Evolutionary conservation across 495 filamentous ascomycete species (phyloP), one percentile per base, ranked within the genome.

Genomic region (Penicillium daleae): DNA sequence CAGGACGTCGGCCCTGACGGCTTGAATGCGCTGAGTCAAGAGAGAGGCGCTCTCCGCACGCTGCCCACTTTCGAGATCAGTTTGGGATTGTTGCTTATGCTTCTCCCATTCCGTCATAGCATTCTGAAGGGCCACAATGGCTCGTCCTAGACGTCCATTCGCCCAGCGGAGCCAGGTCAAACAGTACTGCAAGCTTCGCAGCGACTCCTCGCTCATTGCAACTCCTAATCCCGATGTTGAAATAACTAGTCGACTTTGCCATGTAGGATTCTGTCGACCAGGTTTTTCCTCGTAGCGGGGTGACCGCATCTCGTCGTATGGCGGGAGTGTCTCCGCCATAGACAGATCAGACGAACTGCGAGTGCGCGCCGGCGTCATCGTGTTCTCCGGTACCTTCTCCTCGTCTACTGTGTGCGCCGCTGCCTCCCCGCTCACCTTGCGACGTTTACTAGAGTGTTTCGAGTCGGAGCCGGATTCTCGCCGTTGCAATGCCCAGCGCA

Each of bases 121-220:
- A 35, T 76, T 75, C 63, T 89, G 87, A 24, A 98, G 76, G 13
- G 89, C 86, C 0, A 83, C 74, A 53, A 95, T 87, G 0, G 90
- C 78, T 54, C 86, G 84, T 22, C 85, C 84, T 40, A 98, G 79
- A 70, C 90, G 89, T 13, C 83, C 85, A 64, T 93, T 96, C 3
- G 90, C 89, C 82, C 86, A 85, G 46, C 85, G 82, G n/a, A 97
- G 79, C 81, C 89, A 88, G 21, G 82, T 80, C 17, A 97, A 77
- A 66, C 91, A 95, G 66, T 88, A 91, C 66, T 88, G 89, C 27
- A 98, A 78, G 60, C 86, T 91, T 13, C 84, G 80, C 13, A 96
- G 77, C 49, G 89, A 93, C 67, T 92, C 89, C 22, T 96, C 90
- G 67, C 87, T 93, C 83, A 98, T 90, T 0, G 94, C 92, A 21